Evolutionary conservation across 2,329 filamentous ascomycete species (phyloP).

Genomic region (Lachnellula suecica): DNA sequence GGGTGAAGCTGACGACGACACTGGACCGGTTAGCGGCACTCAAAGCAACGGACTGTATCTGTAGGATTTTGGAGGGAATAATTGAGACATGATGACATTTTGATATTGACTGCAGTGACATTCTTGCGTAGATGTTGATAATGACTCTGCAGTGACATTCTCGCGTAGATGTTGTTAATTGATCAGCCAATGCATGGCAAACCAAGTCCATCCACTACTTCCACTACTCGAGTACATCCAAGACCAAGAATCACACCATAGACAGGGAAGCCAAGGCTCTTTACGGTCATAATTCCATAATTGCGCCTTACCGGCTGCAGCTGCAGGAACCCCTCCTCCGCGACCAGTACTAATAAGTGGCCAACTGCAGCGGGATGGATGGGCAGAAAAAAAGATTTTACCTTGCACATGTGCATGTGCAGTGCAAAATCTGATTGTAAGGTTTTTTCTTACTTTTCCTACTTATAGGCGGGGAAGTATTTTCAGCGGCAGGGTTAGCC

Average conservation of each 20-base stretch:
- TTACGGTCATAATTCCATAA: slow-evolving; percentile 9
- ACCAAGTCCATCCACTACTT: too few species aligned
- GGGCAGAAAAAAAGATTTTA: slow-evolving; percentile 15
- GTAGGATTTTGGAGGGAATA: slow-evolving; percentile 30
- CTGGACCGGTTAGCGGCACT: slow-evolving; percentile 15
- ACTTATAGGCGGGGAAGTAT: neutral
- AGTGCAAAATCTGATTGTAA: slow-evolving; percentile 10
- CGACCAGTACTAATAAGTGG: slow-evolving; percentile 7
- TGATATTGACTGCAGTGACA: neutral
- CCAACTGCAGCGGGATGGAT: slow-evolving; percentile 1
- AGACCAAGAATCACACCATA: too few species aligned
- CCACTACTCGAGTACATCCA: too few species aligned
- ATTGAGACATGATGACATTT: slow-evolving; percentile 29
- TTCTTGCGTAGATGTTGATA: neutral
- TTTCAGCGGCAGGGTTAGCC: slow-evolving; percentile 2
- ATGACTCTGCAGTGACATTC: neutral
- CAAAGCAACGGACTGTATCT: slow-evolving; percentile 27
- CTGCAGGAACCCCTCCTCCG: slow-evolving; percentile 2
- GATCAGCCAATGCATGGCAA: too few species aligned
- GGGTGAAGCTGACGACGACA: slow-evolving; percentile 5
- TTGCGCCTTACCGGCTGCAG: slow-evolving; percentile 11
- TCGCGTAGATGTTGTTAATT: too few species aligned
- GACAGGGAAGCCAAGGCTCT: slow-evolving; percentile 11
- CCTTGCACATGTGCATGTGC: slow-evolving; percentile 5
- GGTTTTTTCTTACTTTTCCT: neutral